Evolutionary conservation across 805 yeast genomes (phyloP), one percentile per base, ranked within the genome.

Genomic region (Brettanomyces nanus): DNA sequence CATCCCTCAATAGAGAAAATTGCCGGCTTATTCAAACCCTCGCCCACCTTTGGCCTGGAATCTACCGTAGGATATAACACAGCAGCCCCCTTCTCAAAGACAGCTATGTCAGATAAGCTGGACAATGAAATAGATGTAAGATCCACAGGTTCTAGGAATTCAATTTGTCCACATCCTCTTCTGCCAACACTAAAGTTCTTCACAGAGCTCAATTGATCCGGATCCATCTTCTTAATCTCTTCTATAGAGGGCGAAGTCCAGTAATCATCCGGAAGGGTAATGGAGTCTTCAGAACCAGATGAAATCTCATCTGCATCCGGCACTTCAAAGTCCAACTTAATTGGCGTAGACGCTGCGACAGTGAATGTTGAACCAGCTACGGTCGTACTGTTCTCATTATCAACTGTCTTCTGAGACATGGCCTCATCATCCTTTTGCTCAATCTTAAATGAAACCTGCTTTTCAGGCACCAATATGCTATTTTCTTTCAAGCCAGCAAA

Each of bases 81-180:
- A 56, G 84, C 78, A 11, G 75, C 63, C 48, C 74, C 75, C 23
- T 71, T 65, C 23, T 69, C 71, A 49, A 92, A 76, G 2, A 69
- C 62, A 29, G 90, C 71, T 14, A 84, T 49, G 18, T 71, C 73
- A 18, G 86, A 87, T 32, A 85, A 71, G 23, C 84, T 72, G 32
- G 77, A 72, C 13, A 79, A 71, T 3, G 81, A 70, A 47, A 80
- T 67, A 4, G 75, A 61, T 0, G 95, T 75, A 46, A 92, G 67
- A 58, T 92, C 97, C 33, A 92, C 94, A 0, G 96, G 94, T 37
- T 71, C 66, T 36, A 76, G 54, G 56, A 89, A 92, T 52, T 79
- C 81, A 35, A 92, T 71, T 38, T 74, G 66, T 33, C 98, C 99
- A 52, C 66, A 76, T 39, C 79, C 80, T 44, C 71, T 71, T 46